A percentile compares a stretch with the other conserved stretches of the same genome.
Evolutionary conservation across 2,329 filamentous ascomycete genomes (phyloP).

Genomic region (Orbilia javanica): DNA sequence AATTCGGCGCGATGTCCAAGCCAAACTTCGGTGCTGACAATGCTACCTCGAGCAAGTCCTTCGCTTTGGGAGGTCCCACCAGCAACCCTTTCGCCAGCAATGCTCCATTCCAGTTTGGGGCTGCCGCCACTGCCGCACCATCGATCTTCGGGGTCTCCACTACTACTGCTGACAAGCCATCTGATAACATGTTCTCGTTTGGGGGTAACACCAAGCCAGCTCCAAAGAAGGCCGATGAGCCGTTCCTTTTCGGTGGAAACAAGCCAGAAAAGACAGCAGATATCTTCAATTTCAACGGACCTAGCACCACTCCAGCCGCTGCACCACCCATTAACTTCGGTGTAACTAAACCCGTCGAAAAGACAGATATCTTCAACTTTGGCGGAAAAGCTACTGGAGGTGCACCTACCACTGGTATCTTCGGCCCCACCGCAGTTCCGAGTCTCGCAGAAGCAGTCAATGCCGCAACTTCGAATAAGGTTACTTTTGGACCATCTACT

Average conservation of each 20-base stretch:
- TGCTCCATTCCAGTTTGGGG: conserved; percentile 40
- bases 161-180: conserved; percentile 9
- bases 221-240: conserved; percentile 11
- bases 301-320: conserved; percentile 25
- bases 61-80: conserved; percentile 26
- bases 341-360: not conserved
- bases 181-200: conserved; percentile 21
- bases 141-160: conserved; percentile 24
- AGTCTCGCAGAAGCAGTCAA: not conserved
- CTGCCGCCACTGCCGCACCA: conserved; percentile 19
- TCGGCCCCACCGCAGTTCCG: conserved; percentile 7
- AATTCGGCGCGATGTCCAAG: conserved; percentile 52
- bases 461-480: conserved; percentile 21
- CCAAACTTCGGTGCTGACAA: conserved; percentile 44
- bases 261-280: conserved; percentile 5
- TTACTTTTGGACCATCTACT: conserved; percentile 36
- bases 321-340: conserved; percentile 35
- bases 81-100: conserved; percentile 13
- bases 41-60: conserved; percentile 15
- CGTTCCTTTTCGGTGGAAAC: conserved; percentile 26
- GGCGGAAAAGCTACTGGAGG: conserved; percentile 5
- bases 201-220: conserved; percentile 29
- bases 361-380: not conserved
- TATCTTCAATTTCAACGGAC: conserved; percentile 19
- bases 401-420: conserved; percentile 30